Conservation (phyloP, 1,284 basidiomycete genomes). For the Tylopilus sp. region DNA sequence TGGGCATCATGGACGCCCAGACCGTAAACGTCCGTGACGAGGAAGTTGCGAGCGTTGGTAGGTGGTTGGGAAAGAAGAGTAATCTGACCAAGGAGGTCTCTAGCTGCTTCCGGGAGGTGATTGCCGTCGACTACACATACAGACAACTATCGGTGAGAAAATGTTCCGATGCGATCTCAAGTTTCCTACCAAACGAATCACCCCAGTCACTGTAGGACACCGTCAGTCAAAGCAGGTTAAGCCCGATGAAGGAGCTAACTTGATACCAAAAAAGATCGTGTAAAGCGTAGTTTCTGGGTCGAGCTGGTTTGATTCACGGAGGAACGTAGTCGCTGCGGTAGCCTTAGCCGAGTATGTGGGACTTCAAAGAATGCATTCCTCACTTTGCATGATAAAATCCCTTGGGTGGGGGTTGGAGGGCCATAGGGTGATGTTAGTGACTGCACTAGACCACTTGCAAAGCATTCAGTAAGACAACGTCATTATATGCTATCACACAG, state of each 20-base stretch:
- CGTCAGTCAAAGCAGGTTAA: constrained; percentile 10
- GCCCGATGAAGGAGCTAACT: constrained; percentile 23
- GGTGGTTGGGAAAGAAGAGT: constrained; percentile 39
- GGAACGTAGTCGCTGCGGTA: constrained; percentile 23
- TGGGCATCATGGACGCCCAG: constrained; percentile 36
- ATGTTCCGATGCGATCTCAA: neutral
- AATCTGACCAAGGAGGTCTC: constrained; percentile 38
- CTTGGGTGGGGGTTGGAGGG: constrained; percentile 34
- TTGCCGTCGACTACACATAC: constrained; percentile 25
- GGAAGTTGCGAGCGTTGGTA: constrained; percentile 43
- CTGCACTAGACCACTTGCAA: constrained; percentile 34
- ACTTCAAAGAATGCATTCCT: neutral
- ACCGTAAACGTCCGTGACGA: constrained; percentile 48
- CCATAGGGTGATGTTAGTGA: constrained; percentile 36
- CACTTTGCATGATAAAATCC: constrained; percentile 38
- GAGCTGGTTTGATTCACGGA: constrained; percentile 26
- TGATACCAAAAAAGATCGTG: constrained; percentile 39
- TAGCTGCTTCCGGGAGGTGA: constrained; percentile 35
- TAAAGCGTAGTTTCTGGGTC: constrained; percentile 34
- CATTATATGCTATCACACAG: neutral
- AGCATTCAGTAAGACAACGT: neutral
- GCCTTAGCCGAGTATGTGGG: neutral
- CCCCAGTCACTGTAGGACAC: constrained; percentile 25
- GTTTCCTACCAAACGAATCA: constrained; percentile 26
- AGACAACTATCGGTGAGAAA: neutral